Evolutionary conservation across 176 grass and related monocot species (phyloP), one percentile per base, ranked within the genome.

Genomic region (Typha latifolia): DNA sequence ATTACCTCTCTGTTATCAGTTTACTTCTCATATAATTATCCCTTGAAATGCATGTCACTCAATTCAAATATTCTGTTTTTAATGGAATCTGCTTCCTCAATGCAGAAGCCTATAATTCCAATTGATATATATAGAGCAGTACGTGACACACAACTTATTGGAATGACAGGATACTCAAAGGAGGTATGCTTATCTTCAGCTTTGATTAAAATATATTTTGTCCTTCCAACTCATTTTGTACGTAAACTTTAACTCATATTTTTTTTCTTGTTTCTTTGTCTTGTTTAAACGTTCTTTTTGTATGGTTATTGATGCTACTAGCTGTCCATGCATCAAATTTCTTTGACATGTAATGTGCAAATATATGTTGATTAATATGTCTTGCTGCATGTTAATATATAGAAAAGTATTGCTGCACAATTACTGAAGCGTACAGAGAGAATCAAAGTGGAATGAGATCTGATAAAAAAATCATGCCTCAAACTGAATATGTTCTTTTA

Each of bases 21-120:
- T 19, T 59, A 22, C 16, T n/a, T 9, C 3, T 19, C 16, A 59
- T 22, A 19, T 59, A 19, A 8, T 59, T 59, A 59, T 59, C 20
- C 37, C 12, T 13, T 59, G 18, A 21, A 27, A 55, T 32, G 31
- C 18, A 20, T 51, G 48, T n/a, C 12, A 66, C 14, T 48, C 8
- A 48, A 67, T 67, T 14, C 12, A 11, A 66, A 3, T 47, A 67
- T 67, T 16, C 32, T 26, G 32, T 59, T 67, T 43, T 76, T 27
- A 67, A 67, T 67, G 22, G 20, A 5, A 2, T 55, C 47, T 51
- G 80, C 75, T 19, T 37, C 51, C 77, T 74, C 16, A 47, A 53
- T 82, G 62, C 85, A 97, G 93, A 92, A 84, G 84, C 88, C 93
- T 82, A 97, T 97, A 64, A 51, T 82, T 37, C 93, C 93, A 15